A percentile compares a stretch with the other conserved stretches of the same genome.
These are phyloP conservation scores for Croton laevigatus DNA, from an alignment of 441 rosid genomes.

Conservation along the genomic window DNA sequence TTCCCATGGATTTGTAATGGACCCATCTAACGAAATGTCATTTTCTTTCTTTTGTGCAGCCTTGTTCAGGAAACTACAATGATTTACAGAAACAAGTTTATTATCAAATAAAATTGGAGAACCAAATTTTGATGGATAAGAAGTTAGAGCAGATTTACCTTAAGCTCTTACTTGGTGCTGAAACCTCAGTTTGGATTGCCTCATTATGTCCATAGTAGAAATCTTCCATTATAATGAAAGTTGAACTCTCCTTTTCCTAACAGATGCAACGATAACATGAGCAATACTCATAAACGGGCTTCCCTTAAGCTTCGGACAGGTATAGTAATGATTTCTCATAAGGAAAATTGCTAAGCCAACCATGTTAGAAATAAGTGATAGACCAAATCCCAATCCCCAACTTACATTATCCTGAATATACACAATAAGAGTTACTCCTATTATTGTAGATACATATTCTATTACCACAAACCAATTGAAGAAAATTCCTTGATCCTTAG, in stretches of 20 bases:
- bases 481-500: conserved; percentile 22
- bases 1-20: conserved; percentile 35
- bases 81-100: not conserved
- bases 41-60: conserved; percentile 40
- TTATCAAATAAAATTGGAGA: not conserved
- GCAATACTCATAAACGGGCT: conserved; percentile 21
- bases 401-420: conserved; percentile 29
- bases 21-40: conserved; percentile 17
- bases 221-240: conserved; percentile 14
- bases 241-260: conserved; percentile 20
- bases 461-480: conserved; percentile 33
- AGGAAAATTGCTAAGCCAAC: conserved; percentile 18
- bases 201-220: conserved; percentile 13
- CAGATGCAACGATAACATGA: conserved; percentile 21
- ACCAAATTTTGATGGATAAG: not conserved
- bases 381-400: conserved; percentile 29
- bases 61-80: conserved; percentile 29
- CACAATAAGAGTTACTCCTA: conserved; percentile 16
- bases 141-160: not conserved
- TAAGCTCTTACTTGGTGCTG: not conserved
- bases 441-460: conserved; percentile 9
- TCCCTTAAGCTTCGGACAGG: conserved; percentile 11
- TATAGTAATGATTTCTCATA: conserved; percentile 21
- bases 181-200: not conserved
- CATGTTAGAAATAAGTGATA: conserved; percentile 6